These are phyloP conservation scores for Coemansia sp. DNA, from an alignment of 192 early-diverging fungal genomes.

Conservation along the genomic window DNA sequence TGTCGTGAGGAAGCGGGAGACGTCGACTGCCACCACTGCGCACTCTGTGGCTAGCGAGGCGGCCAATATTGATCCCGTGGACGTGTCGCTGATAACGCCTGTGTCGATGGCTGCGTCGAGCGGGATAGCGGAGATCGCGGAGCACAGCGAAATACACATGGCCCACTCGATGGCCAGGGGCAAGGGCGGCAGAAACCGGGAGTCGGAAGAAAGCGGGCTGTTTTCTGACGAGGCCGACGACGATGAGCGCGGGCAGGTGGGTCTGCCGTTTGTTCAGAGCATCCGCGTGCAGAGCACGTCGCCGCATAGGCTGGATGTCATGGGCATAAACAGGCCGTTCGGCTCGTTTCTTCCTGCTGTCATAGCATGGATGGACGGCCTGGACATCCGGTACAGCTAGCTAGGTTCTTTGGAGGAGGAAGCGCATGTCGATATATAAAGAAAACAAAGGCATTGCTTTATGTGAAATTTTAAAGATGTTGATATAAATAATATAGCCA, in stretches of 20 bases:
- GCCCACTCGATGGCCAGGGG: neutral
- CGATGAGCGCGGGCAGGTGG: neutral
- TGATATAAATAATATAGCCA: too few relatives aligned
- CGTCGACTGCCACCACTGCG: constrained; percentile 20
- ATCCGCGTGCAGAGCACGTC: constrained; percentile 4
- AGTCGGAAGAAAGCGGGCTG: neutral
- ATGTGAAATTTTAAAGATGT: too few relatives aligned
- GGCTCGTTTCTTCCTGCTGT: constrained; percentile 18
- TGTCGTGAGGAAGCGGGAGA: constrained; percentile 32
- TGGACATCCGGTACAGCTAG: constrained; percentile 33
- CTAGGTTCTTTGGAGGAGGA: too few relatives aligned
- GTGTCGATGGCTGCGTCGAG: neutral
- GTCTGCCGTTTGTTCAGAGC: neutral
- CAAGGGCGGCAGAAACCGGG: neutral
- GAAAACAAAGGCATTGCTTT: too few relatives aligned
- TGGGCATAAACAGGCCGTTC: constrained; percentile 41
- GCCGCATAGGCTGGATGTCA: constrained; percentile 10
- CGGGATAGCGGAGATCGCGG: neutral
- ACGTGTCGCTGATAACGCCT: neutral
- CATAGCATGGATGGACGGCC: constrained; percentile 51
- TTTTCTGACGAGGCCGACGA: neutral
- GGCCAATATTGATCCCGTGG: neutral
- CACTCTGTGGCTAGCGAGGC: constrained; percentile 5
- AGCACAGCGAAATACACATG: constrained; percentile 17
- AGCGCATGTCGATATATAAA: too few relatives aligned